phyloP scores from a whole-genome alignment of 768 basidiomycete species.

The Lyophyllum semitale region DNA sequence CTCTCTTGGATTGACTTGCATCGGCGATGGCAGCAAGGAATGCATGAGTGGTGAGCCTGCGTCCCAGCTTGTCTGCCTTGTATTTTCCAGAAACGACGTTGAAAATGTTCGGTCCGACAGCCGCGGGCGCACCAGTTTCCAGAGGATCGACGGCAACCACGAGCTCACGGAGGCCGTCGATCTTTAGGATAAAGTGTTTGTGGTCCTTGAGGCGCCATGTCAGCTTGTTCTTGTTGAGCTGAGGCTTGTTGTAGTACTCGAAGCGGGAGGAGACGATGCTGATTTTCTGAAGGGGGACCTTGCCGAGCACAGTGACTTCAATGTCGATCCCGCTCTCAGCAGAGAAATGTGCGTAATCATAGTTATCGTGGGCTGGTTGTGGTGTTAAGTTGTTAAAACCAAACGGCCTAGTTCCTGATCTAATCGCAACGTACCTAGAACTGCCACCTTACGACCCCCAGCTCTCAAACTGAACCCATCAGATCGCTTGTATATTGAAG shows the following conservation, averaged over 20 bases:
- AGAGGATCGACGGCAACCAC: constrained; percentile 18
- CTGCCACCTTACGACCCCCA: constrained; percentile 12
- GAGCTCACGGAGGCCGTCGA: constrained; percentile 17
- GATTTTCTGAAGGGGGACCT: constrained; percentile 8
- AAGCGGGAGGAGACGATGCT: constrained; percentile 15
- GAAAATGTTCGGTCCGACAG: constrained; percentile 14
- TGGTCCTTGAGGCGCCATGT: constrained; percentile 12
- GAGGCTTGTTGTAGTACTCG: constrained; percentile 15
- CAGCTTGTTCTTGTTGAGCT: constrained; percentile 11
- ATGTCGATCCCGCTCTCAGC: constrained; percentile 13
- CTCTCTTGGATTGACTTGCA: constrained; percentile 2
- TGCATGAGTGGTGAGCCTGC: constrained; percentile 8
- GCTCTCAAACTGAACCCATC: constrained; percentile 9
- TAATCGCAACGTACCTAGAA: constrained; percentile 9
- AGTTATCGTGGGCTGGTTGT: constrained; percentile 9
- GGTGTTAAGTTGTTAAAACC: not conserved
- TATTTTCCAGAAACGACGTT: constrained; percentile 15
- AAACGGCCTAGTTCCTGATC: not conserved
- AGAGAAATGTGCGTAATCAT: constrained; percentile 20
- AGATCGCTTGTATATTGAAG: constrained; percentile 11
- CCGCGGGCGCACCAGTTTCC: constrained; percentile 5
- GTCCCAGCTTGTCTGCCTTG: constrained; percentile 14
- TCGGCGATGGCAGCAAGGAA: constrained; percentile 15
- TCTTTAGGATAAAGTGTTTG: constrained; percentile 14
- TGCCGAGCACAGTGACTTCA: constrained; percentile 11